Evolutionary conservation across 345 rosid species (phyloP), one percentile per base, ranked within the genome.

Genomic region (Brassica cretica): DNA sequence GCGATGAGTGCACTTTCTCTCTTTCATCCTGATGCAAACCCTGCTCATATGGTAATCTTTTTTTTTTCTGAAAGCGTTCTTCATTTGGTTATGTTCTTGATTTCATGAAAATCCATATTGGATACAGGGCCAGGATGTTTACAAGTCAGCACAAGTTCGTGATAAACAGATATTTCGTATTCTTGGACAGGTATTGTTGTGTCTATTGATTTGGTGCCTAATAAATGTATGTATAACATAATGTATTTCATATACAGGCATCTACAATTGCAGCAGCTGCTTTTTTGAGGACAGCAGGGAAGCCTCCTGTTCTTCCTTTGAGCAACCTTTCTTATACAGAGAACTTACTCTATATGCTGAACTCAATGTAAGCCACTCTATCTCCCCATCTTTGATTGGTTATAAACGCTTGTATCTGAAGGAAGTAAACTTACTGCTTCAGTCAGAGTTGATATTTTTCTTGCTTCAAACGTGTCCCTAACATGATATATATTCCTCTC

Each of bases 1-100:
- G 95, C 93, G 15, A 90, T 94, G 87, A 91, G 93, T 83, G 86
- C 96, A 68, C 98, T 94, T 78, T 91, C 99, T 53, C 73, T 87
- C 70, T 93, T 88, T 80, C 90, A 94, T 79, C 98, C 97, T 16
- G 98, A 94, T 86, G 97, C 98, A 70, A 92, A 91, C 73, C 98
- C 98, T 73, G 86, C 98, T 82, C 90, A 89, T 18, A 86, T 82
- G 80, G 98, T 94, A 84, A 76, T 88, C 80, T 76, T 55, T 10
- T 44, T 60, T 30, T 46, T 41, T 12, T 64, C 6, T 46, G 56
- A 12, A 46, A 58, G 4, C 64, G 5, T 65, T 5, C 24, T 53
- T 29, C 18, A 24, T 49, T 51, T 25, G 5, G 14, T 8, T 63
- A 1, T 75, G 64, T 35, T 68, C 32, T 58, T 59, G 53, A 32